A percentile compares a stretch with the other conserved stretches of the same genome.
These are phyloP conservation scores for Gastrodia elata DNA, from an alignment of 106 monocot species.

Conservation along the genomic window DNA sequence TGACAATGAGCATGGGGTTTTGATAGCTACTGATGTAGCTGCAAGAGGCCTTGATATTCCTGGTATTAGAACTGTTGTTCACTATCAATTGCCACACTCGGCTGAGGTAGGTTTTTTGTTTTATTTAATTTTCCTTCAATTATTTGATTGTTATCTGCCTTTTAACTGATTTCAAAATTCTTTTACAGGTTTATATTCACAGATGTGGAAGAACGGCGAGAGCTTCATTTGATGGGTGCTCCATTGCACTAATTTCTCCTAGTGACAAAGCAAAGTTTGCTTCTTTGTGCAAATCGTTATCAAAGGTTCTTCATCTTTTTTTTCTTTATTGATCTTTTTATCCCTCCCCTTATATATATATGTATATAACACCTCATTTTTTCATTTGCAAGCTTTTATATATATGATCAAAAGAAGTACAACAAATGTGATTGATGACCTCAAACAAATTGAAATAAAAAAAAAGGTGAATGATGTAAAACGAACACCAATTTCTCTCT, in stretches of 20 bases:
- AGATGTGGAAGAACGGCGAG: conserved; percentile 93
- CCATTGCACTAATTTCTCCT: conserved; percentile 71
- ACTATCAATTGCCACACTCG: conserved; percentile 97
- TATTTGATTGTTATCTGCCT: not conserved
- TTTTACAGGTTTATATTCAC: conserved; percentile 78
- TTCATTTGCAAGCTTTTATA: too few species aligned
- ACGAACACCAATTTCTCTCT: too few species aligned
- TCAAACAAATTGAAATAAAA: too few species aligned
- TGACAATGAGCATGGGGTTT: conserved; percentile 56
- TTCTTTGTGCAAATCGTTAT: conserved; percentile 79
- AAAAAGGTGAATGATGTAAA: too few species aligned
- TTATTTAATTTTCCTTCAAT: not conserved
- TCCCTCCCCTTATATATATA: too few species aligned
- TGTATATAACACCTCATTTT: not conserved
- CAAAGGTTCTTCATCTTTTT: conserved; percentile 64
- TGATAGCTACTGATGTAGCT: conserved; percentile 96
- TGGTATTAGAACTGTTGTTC: conserved; percentile 88
- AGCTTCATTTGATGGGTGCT: conserved; percentile 73
- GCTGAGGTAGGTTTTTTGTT: conserved; percentile 57
- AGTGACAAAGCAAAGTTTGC: conserved; percentile 74
- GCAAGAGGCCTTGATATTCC: conserved; percentile 96
- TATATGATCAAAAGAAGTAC: too few species aligned
- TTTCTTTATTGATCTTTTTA: not conserved
- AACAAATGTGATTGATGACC: too few species aligned
- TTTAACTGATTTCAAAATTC: conserved; percentile 2